Conservation (phyloP, 2,329 filamentous ascomycete species). For the Lasiodiplodia hormozganensis region DNA sequence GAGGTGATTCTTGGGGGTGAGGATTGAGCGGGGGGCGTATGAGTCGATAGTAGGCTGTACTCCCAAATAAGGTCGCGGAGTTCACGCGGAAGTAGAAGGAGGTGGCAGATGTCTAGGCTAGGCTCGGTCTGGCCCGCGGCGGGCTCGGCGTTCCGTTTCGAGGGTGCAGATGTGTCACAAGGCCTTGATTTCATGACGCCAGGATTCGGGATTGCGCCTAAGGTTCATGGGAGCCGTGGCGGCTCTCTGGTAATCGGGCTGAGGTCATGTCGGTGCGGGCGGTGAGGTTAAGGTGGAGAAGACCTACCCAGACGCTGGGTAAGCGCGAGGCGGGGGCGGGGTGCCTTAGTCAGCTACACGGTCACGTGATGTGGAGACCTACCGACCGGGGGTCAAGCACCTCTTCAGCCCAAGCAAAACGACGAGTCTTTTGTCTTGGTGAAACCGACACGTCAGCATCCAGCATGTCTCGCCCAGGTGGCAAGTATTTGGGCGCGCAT, state of each 20-base stretch:
- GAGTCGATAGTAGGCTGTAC: slow-evolving; percentile 1
- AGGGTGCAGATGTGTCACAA: neutral
- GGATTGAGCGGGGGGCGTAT: neutral
- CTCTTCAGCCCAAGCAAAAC: neutral
- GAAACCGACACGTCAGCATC: neutral
- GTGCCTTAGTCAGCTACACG: neutral
- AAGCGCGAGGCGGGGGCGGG: neutral
- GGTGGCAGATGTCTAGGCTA: neutral
- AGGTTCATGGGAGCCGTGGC: neutral
- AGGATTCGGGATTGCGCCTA: neutral
- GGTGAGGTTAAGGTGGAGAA: slow-evolving; percentile 8
- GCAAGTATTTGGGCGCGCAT: neutral
- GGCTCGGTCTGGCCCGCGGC: neutral
- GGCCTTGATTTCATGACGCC: neutral
- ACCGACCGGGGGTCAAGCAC: no score
- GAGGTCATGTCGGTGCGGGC: slow-evolving; percentile 21
- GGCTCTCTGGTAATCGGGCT: neutral
- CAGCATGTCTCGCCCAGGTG: neutral
- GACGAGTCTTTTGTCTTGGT: no score
- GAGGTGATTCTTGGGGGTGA: neutral
- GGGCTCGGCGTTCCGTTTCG: neutral
- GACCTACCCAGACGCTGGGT: neutral
- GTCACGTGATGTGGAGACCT: neutral
- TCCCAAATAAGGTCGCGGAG: slow-evolving; percentile 24
- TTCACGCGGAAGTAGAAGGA: slow-evolving; percentile 19